Base-by-base conservation (phyloP, 352 stramenopile genomes). In the Pilasporangium apinafurcum region DNA sequence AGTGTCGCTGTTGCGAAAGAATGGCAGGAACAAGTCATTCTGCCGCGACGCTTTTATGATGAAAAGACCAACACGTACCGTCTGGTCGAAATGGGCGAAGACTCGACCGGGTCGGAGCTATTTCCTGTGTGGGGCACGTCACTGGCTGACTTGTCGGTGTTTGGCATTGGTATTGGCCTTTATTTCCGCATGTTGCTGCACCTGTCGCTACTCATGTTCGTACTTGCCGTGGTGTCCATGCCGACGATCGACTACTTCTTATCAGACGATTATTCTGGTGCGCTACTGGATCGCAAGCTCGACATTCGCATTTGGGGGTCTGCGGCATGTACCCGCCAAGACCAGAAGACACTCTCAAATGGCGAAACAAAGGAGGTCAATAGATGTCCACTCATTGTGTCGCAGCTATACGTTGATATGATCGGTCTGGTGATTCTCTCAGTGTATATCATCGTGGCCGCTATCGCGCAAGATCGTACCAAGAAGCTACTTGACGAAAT, bases 161-260 rank as follows among this genome's bases (percentile, higher is more conserved):
- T 91, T 43, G 78, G 78, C 51, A 80, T 91, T 27, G 78, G 78
- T 45, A 62, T 91, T 33, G 68, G 75, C 16, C 62, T 91, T 37
- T 91, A 88, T 58, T 91, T 91, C 44, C 72, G 66, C 56, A 85
- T 80, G 61, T 46, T 88, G 39, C 32, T 85, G 51, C 59, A 83
- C 41, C 54, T 87, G 21, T 60, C 60, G 13, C 22, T 56, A 21
- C 52, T 85, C 24, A 61, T 83, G 44, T 59, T 84, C 27, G 48
- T 77, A 26, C 70, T 88, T 45, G 75, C 72, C 10, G 48, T 59
- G 0, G 56, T 91, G 24, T 83, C 70, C 34, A 53, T 70, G 24
- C 74, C 78, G 29, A 75, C 69, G 27, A 73, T 86, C 35, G 13
- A 55, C 26, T 86, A 91, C 59, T 91, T 88, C 47, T 22, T 67